Evolutionary conservation across 176 grass and related monocot genomes (phyloP), one percentile per base, ranked within the genome.

Genomic region (Tillandsia fasciculata): DNA sequence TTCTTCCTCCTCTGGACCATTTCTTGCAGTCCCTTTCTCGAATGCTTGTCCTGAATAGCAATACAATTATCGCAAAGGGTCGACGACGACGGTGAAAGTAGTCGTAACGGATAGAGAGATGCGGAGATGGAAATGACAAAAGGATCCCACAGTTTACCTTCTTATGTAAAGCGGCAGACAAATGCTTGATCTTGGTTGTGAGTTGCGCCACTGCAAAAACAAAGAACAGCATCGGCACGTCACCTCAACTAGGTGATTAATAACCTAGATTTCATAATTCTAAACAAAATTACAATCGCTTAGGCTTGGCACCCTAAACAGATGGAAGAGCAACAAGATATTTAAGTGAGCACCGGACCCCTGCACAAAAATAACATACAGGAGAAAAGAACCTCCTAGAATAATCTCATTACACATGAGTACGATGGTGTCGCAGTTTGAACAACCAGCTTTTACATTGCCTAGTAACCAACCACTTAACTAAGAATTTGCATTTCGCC

Each of bases 1-100:
- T 97, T 92, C 84, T 92, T 97, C 74, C 94, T 92, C 54, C 74
- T 87, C 52, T 97, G 89, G 76, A 97, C 86, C 94, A 97, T 97
- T 64, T 92, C 84, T 69, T 83, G 81, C 33, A 97, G 86, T 33
- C 94, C 94, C 74, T 92, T 97, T 66, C 71, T 83, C 1, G 94
- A 97, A 77, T 97, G 94, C 71, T 92, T 99, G 72, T 99, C 94
- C 94, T 99, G 74, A 9, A 64, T 42, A 24, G 20, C 11, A 66
- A 26, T 1, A 58, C 65, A 18, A 52, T 14, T 20, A 9, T 52
- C 53, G 50, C 51, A 69, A 49, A 50, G 58, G 20, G 50, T 13
- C 29, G 15, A 11, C 11, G 49, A 20, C 20, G 20, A n/a, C n/a
- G n/a, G 23, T 50, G 3, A 29, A 26, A 51, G 0, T 52, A 13